A percentile compares a stretch with the other conserved stretches of the same genome.
Conservation (phyloP, 805 yeast species). For the Hanseniaspora occidentalis region DNA sequence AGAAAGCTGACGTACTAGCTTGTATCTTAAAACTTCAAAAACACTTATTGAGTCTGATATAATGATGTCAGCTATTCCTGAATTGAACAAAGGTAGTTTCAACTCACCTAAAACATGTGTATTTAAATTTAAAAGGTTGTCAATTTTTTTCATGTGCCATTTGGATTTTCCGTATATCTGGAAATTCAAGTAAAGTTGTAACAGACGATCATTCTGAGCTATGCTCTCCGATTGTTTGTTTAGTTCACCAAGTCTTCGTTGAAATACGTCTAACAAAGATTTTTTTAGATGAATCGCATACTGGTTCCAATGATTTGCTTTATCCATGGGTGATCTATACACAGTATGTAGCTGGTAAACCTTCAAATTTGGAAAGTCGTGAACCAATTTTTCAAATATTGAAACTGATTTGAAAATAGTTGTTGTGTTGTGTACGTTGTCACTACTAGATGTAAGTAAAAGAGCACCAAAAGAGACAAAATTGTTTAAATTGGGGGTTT, state of each 20-base stretch:
- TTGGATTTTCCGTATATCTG: not conserved
- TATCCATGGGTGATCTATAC: conserved; percentile 21
- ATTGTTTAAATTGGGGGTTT: conserved; percentile 19
- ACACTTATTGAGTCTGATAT: not conserved
- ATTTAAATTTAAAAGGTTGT: not conserved
- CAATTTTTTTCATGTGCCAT: not conserved
- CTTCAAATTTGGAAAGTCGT: conserved; percentile 21
- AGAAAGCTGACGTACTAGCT: not conserved
- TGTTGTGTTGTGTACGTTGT: no score
- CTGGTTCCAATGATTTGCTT: conserved; percentile 20
- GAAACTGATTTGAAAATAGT: conserved; percentile 22
- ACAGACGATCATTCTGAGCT: not conserved
- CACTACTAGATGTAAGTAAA: conserved; percentile 5
- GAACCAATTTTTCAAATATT: conserved; percentile 20
- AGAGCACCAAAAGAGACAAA: conserved; percentile 17
- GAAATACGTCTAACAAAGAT: conserved; percentile 16
- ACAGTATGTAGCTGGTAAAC: conserved; percentile 22
- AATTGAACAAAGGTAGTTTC: not conserved
- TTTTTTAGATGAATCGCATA: conserved; percentile 15
- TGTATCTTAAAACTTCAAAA: not conserved
- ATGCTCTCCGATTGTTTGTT: not conserved
- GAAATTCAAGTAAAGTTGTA: not conserved
- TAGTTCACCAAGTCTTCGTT: conserved; percentile 11
- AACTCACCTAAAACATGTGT: not conserved
- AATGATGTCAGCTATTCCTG: not conserved